Evolutionary conservation across 306 rosid genomes (phyloP).

Genomic region (Hippophae gyantsensis): DNA sequence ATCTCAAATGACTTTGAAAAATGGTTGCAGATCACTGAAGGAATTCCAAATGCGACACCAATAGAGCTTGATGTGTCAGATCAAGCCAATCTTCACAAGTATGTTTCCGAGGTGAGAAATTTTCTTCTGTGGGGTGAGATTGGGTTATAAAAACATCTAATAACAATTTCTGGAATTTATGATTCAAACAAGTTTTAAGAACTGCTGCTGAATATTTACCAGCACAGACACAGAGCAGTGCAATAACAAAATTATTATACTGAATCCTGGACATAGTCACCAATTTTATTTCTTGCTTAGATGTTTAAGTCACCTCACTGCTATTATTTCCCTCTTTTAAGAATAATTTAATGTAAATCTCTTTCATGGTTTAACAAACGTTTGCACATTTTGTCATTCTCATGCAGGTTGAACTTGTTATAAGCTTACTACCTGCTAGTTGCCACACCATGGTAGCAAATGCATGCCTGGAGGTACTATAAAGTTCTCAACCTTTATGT

Average conservation of each 20-base stretch:
- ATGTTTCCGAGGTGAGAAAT: conserved; percentile 60
- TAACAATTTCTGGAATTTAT: background rate
- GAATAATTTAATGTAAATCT: conserved; percentile 2
- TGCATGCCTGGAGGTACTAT: conserved; percentile 78
- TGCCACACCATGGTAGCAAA: conserved; percentile 72
- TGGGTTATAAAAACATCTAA: background rate
- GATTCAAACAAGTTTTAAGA: no score
- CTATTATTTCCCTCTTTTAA: background rate
- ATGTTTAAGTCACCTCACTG: background rate
- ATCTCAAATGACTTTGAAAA: conserved; percentile 19
- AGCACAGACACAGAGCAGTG: no score
- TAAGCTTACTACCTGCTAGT: conserved; percentile 76
- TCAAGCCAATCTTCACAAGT: conserved; percentile 33
- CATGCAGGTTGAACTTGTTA: conserved; percentile 76
- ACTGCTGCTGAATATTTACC: no score
- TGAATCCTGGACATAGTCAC: no score
- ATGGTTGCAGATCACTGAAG: conserved; percentile 60
- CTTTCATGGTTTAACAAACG: conserved; percentile 8
- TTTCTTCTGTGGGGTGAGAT: conserved; percentile 7
- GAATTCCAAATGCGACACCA: conserved; percentile 65
- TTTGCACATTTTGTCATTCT: conserved; percentile 1
- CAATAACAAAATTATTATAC: no score
- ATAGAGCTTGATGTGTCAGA: conserved; percentile 74
- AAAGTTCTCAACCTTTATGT: conserved; percentile 17
- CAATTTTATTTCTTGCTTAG: no score